Conservation (phyloP, 2,329 filamentous ascomycete genomes). For the Aspergillus sp. region DNA sequence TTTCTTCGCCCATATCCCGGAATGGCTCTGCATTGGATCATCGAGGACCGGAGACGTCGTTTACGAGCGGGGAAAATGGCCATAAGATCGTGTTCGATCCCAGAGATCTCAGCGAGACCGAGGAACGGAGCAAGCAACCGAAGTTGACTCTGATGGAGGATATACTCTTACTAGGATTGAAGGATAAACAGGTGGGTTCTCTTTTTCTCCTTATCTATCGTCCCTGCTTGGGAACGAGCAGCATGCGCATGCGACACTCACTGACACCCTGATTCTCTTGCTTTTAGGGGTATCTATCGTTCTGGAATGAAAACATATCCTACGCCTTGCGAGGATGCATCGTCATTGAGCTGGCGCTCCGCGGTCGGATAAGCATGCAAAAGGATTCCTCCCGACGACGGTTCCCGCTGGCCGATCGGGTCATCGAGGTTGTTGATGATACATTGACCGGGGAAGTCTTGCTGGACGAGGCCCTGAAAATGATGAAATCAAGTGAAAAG, state of each 20-base stretch:
- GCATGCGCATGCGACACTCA: slow-evolving; percentile 3
- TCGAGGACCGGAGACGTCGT: slow-evolving; percentile 66
- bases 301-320: slow-evolving; percentile 99
- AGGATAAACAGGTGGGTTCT: slow-evolving; percentile 85
- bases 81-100: slow-evolving; percentile 99
- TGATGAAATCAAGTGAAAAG: slow-evolving; percentile 99
- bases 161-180: slow-evolving; percentile 85
- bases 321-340: slow-evolving; percentile 97
- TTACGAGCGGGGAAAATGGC: slow-evolving; percentile 79
- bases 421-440: slow-evolving; percentile 96
- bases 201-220: neutral
- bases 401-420: slow-evolving; percentile 83
- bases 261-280: slow-evolving; percentile 17
- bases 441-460: slow-evolving; percentile 94
- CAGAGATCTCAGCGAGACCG: slow-evolving; percentile 92
- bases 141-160: slow-evolving; percentile 99
- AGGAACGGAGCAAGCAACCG: slow-evolving; percentile 92
- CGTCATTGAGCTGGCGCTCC: slow-evolving; percentile 92
- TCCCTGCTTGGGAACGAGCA: neutral
- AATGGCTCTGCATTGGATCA: slow-evolving; percentile 52
- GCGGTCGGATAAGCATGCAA: slow-evolving; percentile 96
- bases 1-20: slow-evolving; percentile 57
- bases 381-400: slow-evolving; percentile 87
- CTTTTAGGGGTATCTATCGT: slow-evolving; percentile 84
- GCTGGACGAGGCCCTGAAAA: slow-evolving; percentile 94